Evolutionary conservation across 2,329 filamentous ascomycete species (phyloP).

Genomic region (Colletotrichum magnum): DNA sequence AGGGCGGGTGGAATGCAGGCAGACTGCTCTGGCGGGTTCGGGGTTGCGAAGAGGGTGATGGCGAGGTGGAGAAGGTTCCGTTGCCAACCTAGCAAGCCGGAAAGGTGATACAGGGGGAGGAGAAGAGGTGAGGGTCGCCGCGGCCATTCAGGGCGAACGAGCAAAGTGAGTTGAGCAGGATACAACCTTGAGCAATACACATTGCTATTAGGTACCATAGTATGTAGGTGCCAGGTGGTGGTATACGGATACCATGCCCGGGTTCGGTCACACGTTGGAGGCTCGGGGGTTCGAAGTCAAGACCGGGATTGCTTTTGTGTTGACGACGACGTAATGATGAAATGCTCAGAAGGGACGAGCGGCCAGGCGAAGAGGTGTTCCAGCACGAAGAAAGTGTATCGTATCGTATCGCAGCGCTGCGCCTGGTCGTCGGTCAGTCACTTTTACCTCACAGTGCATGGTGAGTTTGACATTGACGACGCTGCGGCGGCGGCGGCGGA

Average conservation of each 20-base stretch:
- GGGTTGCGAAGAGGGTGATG: constrained; percentile 1
- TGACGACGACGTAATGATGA: constrained; percentile 24
- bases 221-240: too few species aligned
- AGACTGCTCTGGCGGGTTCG: constrained; percentile 4
- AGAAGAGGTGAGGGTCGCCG: constrained; percentile 24
- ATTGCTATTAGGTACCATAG: too few species aligned
- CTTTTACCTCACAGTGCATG: not conserved
- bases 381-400: constrained; percentile 23
- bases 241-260: too few species aligned
- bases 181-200: too few species aligned
- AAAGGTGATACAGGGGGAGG: constrained; percentile 26
- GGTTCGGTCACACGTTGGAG: too few species aligned
- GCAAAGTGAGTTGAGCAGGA: not conserved
- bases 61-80: constrained; percentile 30
- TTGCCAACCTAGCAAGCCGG: not conserved
- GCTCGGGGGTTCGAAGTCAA: constrained; percentile 10
- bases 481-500: not conserved
- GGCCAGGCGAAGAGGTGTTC: constrained; percentile 30
- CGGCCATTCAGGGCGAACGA: constrained; percentile 19
- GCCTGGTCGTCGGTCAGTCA: too few species aligned
- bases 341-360: constrained; percentile 34
- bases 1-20: constrained; percentile 35
- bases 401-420: not conserved
- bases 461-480: constrained; percentile 28
- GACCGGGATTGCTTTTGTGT: constrained; percentile 20